phyloP scores from a whole-genome alignment of 2,329 filamentous ascomycete genomes.

The Cadophora luteo-olivacea region DNA sequence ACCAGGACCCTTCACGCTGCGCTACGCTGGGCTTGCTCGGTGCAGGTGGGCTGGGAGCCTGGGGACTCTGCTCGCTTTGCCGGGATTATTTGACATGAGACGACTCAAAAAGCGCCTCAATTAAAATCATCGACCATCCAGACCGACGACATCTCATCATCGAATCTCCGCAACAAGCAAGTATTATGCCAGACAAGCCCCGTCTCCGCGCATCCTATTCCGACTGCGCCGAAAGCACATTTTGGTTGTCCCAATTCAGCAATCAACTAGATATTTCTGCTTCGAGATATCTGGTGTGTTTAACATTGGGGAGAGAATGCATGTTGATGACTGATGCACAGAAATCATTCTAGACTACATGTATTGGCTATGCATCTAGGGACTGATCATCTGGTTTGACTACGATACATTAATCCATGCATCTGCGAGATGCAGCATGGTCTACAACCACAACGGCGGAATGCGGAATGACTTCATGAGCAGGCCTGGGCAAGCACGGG shows the following conservation, averaged over 20 bases:
- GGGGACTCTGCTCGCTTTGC: too few relatives aligned
- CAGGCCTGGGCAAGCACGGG: neutral
- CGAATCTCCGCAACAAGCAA: neutral
- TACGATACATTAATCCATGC: neutral
- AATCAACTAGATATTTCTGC: neutral
- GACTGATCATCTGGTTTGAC: neutral
- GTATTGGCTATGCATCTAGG: neutral
- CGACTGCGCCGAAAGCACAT: neutral
- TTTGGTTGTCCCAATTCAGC: neutral
- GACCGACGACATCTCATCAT: conserved; percentile 1
- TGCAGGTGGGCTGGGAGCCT: too few relatives aligned
- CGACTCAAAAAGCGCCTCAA: neutral
- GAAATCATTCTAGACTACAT: neutral
- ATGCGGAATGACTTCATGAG: conserved; percentile 16
- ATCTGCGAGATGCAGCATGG: neutral
- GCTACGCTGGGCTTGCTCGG: too few relatives aligned
- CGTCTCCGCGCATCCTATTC: neutral
- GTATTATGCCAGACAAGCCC: neutral
- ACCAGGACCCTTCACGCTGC: neutral
- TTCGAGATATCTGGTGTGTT: neutral
- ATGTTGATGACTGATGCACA: conserved; percentile 8
- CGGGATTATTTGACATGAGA: neutral
- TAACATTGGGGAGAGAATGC: neutral
- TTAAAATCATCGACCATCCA: neutral
- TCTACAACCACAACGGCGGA: neutral